Conservation (phyloP, 176 grass and related monocot genomes). For the Microstegium vimineum region DNA sequence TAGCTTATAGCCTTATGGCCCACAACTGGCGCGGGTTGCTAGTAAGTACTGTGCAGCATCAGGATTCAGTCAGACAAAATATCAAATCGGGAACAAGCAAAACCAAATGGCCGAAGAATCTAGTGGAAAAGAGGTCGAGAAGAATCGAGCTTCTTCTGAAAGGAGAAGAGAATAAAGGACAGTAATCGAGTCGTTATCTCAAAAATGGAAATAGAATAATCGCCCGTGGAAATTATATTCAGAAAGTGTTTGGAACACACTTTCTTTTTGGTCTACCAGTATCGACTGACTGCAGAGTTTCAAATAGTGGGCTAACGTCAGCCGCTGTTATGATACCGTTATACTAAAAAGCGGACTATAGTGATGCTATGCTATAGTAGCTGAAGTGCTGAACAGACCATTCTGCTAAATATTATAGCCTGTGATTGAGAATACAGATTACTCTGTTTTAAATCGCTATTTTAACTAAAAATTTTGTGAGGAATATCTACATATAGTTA, state of each 20-base stretch:
- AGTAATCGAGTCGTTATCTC: neutral
- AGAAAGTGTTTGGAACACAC: neutral
- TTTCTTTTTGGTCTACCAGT: no score
- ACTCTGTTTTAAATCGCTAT: neutral
- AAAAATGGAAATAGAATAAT: neutral
- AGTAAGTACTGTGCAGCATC: neutral
- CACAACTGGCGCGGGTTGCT: neutral
- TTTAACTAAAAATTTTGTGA: neutral
- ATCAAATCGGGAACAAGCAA: conserved; percentile 15
- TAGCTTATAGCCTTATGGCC: neutral
- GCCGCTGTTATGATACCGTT: no score
- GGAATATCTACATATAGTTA: neutral
- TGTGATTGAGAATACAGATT: no score
- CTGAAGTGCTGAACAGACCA: no score
- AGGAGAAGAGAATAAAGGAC: neutral
- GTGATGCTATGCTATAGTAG: no score
- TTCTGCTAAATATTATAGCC: no score
- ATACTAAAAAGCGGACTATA: no score
- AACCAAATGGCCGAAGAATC: neutral
- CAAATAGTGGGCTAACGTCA: no score
- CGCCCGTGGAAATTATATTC: neutral
- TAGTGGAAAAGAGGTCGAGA: neutral
- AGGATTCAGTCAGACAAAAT: neutral
- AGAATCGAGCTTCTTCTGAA: neutral
- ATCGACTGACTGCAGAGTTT: no score